Percentiles rank a stretch among this genome's conserved stretches.
Conservation (phyloP, 768 basidiomycete genomes). For the Mrakia frigida region DNA sequence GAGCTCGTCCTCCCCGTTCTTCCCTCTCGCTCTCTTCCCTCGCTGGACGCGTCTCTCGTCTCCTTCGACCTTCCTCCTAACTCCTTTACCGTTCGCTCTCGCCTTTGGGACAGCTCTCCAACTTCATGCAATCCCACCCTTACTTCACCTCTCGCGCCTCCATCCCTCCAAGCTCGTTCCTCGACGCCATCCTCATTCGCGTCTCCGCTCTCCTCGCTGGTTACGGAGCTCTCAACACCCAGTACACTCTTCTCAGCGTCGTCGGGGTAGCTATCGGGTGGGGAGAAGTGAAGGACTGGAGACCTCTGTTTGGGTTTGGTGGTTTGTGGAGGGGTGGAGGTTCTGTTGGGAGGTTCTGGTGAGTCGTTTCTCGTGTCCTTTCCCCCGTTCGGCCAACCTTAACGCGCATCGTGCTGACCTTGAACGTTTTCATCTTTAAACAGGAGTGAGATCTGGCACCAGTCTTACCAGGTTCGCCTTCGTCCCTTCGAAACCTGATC, state of each 20-base stretch:
- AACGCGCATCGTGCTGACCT: no score
- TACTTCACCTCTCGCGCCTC: neutral
- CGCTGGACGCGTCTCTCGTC: neutral
- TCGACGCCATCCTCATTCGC: neutral
- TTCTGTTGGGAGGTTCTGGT: neutral
- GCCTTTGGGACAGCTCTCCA: neutral
- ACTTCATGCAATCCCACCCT: constrained; percentile 3
- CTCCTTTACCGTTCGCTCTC: neutral
- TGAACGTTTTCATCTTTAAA: no score
- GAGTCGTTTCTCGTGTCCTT: neutral
- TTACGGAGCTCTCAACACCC: neutral
- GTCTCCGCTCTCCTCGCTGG: neutral
- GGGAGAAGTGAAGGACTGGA: neutral
- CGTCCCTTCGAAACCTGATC: neutral
- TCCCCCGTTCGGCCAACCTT: no score
- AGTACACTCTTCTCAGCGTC: neutral
- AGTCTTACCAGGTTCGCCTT: neutral
- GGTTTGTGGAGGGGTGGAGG: neutral
- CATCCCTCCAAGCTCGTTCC: neutral
- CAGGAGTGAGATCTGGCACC: neutral
- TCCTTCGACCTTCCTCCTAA: no score
- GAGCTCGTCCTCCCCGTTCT: no score
- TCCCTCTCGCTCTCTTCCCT: neutral
- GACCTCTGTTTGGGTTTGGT: neutral
- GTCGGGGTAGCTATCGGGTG: neutral